Base-by-base conservation (phyloP, 1,284 basidiomycete species). In the Heterobasidion annosum region DNA sequence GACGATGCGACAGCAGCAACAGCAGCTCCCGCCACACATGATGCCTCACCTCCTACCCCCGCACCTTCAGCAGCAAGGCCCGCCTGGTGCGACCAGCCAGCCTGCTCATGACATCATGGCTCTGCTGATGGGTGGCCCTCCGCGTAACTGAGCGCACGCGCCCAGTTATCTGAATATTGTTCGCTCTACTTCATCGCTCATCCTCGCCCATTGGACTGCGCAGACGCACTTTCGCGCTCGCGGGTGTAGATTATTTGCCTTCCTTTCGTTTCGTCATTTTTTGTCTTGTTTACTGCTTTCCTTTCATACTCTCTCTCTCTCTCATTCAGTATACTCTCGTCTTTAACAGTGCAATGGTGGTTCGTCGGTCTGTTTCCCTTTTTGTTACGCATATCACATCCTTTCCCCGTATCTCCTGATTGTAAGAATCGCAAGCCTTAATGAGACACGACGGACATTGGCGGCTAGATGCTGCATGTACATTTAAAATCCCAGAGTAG, bases 41-140 rank as follows among this genome's bases (percentile, higher is more conserved):
- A 65, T 80, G 61, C 71, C 72, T 18, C 80, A 80, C 57, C 68
- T 82, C 58, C 65, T 52, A 25, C 51, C 51, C 19, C 77, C 76
- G 42, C 83, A 83, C 61, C 69, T 82, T 50, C 82, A 82, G 58
- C 82, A 79, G 60, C 82, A 80, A 54, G 74, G 57, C 65, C 59
- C 76, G 33, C 68, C 73, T 34, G 68, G 71, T 34, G 68, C 72
- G 15, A 75, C 70, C 64, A 77, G 72, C 56, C 83, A 82, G 62
- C 77, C 80, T 35, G 70, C 80, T 45, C 83, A 83, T 58, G 88
- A 90, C 64, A 68, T 90, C 59, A 89, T 90, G 82, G 82, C 88
- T 45, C 74, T 90, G 57, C 75, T 90, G 59, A 85, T 90, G 86
- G 83, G 83, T 54, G 83, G 83, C 52, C 57, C 75, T 72, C 68